Evolutionary conservation across 169 alveolate genomes (phyloP), one percentile per base, ranked within the genome.

Genomic region (Cryptosporidium baileyi): DNA sequence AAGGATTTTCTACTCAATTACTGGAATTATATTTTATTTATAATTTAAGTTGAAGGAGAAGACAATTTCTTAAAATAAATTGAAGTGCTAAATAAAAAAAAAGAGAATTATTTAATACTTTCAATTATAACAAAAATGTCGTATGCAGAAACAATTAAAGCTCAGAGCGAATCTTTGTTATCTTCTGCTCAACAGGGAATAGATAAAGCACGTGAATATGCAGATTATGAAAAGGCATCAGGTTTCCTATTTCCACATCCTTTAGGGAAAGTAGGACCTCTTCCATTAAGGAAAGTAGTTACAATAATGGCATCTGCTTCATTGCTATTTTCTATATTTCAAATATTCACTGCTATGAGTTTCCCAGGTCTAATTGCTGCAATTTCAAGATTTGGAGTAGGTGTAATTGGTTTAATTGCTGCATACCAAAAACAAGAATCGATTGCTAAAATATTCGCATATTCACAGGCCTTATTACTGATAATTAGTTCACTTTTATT

Each of bases 261-360:
- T 40, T 57, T 74, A n/a, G 85, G 85, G 43, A 74, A 74, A 57
- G 85, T 74, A 15, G 85, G 85, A 9, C 85, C 85, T n/a, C 60
- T 74, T 74, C 67, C 85, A 11, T 24, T 74, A 7, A 74, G 85
- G 54, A 54, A 60, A 54, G 67, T 74, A 51, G 85, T 74, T n/a
- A 74, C 85, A 51, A 74, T 74, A 4, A 13, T 57, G 13, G 60
- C 85, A 74, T 51, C 85, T 26, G 40, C 49, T 22, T 51, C 74
- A 19, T 74, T 74, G 28, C 52, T 59, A 26, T 74, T 74, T 54
- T 74, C 85, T 40, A 57, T 74, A 19, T 74, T 74, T 28, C 85
- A 74, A 40, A 74, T 74, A 11, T 57, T 74, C 65, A 74, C 85
- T 19, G 85, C 85, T 38, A 74, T 74, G 85, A 74, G 85, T 54